Evolutionary conservation across 2,329 filamentous ascomycete genomes (phyloP).

Genomic region (Boeremia exigua): DNA sequence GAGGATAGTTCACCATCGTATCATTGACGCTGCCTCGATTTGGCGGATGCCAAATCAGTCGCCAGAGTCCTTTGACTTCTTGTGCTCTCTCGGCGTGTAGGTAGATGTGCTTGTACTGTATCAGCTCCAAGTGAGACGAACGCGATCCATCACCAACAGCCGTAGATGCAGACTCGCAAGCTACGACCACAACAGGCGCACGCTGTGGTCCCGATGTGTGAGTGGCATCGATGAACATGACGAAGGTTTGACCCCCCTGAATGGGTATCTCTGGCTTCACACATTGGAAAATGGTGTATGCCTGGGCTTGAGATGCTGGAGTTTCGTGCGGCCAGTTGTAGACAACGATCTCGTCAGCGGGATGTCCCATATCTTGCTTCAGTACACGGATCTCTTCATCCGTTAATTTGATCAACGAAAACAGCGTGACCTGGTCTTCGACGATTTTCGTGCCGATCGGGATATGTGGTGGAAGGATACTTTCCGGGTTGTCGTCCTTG

Average conservation of each 20-base stretch:
- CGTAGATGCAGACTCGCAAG: background rate
- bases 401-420: constrained; percentile 11
- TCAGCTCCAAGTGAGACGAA: background rate
- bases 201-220: background rate
- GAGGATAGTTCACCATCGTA: constrained; percentile 1
- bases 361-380: constrained; percentile 4
- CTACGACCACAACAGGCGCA: constrained; percentile 2
- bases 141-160: background rate
- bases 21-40: background rate
- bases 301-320: constrained; percentile 11
- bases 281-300: constrained; percentile 8
- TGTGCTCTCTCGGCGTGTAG: background rate
- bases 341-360: constrained; percentile 8
- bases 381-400: constrained; percentile 1
- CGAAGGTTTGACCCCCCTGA: background rate
- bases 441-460: constrained; percentile 46
- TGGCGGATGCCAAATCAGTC: constrained; percentile 1
- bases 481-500: background rate
- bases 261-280: background rate
- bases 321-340: constrained; percentile 14
- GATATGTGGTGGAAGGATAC: background rate
- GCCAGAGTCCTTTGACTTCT: background rate
- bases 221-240: constrained; percentile 2
- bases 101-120: background rate
- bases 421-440: constrained; percentile 34